phyloP scores from a whole-genome alignment of 2,329 filamentous ascomycete genomes.

The Diaporthe caulivora region DNA sequence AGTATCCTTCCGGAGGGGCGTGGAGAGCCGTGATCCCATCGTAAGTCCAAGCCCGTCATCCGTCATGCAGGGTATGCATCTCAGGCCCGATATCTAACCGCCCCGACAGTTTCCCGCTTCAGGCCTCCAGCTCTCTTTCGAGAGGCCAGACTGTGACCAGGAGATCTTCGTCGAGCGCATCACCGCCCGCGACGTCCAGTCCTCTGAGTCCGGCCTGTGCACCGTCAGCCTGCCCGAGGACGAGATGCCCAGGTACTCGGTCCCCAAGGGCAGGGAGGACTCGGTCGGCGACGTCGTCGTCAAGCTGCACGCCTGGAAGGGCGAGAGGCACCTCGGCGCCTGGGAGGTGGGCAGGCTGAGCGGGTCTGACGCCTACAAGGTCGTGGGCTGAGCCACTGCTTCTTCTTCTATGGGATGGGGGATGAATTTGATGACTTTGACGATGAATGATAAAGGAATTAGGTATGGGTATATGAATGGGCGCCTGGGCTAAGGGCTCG shows the following conservation, averaged over 20 bases:
- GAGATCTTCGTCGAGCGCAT: constrained; percentile 38
- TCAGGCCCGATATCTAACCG: background rate
- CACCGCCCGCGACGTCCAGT: constrained; percentile 33
- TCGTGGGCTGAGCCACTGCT: constrained; percentile 10
- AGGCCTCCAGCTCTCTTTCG: constrained; percentile 39
- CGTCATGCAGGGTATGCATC: background rate
- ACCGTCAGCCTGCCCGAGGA: constrained; percentile 33
- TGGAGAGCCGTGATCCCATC: constrained; percentile 37
- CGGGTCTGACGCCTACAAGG: constrained; percentile 27
- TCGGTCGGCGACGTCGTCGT: constrained; percentile 31
- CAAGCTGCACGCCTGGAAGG: constrained; percentile 41
- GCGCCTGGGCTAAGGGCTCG: background rate
- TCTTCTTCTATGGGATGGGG: background rate
- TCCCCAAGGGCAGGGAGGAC: constrained; percentile 1
- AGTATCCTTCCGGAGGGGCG: constrained; percentile 36
- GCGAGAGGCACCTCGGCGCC: constrained; percentile 36
- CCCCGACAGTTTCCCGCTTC: constrained; percentile 33
- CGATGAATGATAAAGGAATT: background rate
- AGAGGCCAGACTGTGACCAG: constrained; percentile 20
- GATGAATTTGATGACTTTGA: background rate
- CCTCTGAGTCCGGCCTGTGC: constrained; percentile 34
- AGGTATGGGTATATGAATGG: background rate
- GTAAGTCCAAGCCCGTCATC: background rate
- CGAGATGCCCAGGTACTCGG: constrained; percentile 30
- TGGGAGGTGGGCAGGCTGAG: constrained; percentile 41